These are phyloP conservation scores for Nicotiana noctiflora DNA, from an alignment of 257 asterid species.

Conservation along the genomic window DNA sequence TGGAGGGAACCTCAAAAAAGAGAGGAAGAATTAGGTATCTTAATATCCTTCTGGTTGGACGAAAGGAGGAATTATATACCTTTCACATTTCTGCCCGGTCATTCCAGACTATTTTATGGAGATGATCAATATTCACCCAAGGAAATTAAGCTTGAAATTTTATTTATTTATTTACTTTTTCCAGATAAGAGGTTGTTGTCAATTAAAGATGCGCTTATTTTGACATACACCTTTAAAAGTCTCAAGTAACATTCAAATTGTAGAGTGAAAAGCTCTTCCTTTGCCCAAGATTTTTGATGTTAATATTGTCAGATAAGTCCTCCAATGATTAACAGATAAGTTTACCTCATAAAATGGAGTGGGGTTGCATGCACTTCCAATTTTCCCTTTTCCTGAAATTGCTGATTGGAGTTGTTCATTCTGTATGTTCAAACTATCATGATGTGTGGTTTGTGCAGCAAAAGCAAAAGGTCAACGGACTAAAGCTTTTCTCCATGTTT, in stretches of 20 bases:
- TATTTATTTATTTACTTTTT: neutral
- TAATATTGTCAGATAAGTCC: neutral
- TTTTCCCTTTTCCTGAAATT: neutral
- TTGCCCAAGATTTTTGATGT: neutral
- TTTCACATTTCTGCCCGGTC: neutral
- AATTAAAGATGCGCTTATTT: neutral
- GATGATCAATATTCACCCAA: neutral
- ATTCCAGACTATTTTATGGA: neutral
- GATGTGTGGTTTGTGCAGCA: slow-evolving; percentile 45
- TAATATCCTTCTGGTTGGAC: neutral
- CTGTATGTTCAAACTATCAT: neutral
- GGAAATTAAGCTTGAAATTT: neutral
- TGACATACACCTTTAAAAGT: neutral
- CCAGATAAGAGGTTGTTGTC: neutral
- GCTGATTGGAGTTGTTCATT: neutral
- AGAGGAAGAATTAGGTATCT: neutral
- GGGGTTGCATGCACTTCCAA: neutral
- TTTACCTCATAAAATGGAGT: neutral
- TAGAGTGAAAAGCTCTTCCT: neutral
- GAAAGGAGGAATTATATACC: neutral
- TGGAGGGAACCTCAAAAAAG: neutral
- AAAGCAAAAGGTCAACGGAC: slow-evolving; percentile 67
- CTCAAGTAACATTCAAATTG: neutral
- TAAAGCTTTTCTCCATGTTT: slow-evolving; percentile 91
- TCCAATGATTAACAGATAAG: neutral